phyloP scores from a whole-genome alignment of 768 basidiomycete species.

The Pseudohyphozyma bogoriensis region DNA sequence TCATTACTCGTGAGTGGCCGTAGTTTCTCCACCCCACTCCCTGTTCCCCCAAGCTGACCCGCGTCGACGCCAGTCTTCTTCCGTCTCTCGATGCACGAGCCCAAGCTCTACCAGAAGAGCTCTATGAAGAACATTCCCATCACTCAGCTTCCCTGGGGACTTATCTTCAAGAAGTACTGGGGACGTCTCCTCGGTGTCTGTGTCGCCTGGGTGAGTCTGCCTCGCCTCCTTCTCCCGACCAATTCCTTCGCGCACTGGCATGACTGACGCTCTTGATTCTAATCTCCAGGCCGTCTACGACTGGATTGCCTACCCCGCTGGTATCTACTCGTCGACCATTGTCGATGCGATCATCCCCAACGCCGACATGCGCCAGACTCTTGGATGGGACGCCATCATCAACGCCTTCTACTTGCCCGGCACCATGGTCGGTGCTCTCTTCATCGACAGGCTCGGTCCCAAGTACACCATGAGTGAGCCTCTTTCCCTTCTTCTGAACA shows the following conservation, averaged over 20 bases:
- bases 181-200: conserved; percentile 61
- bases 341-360: conserved; percentile 23
- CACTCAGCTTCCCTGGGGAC: conserved; percentile 19
- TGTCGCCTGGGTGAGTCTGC: conserved; percentile 50
- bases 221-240: conserved; percentile 30
- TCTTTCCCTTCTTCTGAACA: too few species aligned
- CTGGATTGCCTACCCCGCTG: conserved; percentile 29
- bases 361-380: conserved; percentile 10
- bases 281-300: too few species aligned
- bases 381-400: conserved; percentile 54
- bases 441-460: conserved; percentile 53
- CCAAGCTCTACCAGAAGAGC: conserved; percentile 2
- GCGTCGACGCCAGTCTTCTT: too few species aligned
- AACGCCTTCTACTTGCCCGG: conserved; percentile 60
- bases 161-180: conserved; percentile 74
- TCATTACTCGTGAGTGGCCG: conserved; percentile 2
- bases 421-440: conserved; percentile 37
- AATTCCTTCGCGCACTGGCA: too few species aligned
- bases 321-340: conserved; percentile 25
- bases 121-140: conserved; percentile 6
- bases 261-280: too few species aligned
- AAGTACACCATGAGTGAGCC: conserved; percentile 43
- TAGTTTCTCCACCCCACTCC: neutral
- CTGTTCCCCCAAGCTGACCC: too few species aligned
- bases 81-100: conserved; percentile 23